Percentiles rank a stretch among this genome's conserved stretches.
These are phyloP conservation scores for Bipolaris oryzae DNA, from an alignment of 2,329 filamentous ascomycete genomes.

Conservation along the genomic window DNA sequence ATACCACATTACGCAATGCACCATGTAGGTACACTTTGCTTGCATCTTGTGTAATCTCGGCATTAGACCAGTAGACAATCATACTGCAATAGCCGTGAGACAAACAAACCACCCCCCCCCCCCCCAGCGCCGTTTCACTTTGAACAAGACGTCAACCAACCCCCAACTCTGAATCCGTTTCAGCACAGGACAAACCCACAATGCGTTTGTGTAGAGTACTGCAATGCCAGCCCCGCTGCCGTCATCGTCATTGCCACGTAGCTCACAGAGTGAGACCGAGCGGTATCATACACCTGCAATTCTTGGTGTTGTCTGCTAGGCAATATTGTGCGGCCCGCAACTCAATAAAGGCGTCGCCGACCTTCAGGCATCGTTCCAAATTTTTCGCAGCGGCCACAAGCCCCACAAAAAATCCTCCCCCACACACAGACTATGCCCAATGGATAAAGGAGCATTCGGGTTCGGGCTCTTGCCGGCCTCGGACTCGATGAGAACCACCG, in stretches of 20 bases:
- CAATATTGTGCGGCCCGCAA: conserved; percentile 5
- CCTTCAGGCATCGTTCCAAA: conserved; percentile 13
- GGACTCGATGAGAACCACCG: background rate
- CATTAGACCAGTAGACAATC: background rate
- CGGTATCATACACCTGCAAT: conserved; percentile 1
- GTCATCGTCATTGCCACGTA: background rate
- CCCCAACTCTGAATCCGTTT: background rate
- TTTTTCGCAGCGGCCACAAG: background rate
- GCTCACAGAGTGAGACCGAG: background rate
- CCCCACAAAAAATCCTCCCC: background rate
- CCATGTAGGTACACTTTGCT: conserved; percentile 1
- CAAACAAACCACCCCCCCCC: no score
- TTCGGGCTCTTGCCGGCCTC: conserved; percentile 5
- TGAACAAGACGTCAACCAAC: background rate
- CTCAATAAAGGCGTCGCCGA: conserved; percentile 11
- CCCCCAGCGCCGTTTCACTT: conserved; percentile 7
- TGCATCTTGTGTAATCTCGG: conserved; percentile 5
- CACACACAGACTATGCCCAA: conserved; percentile 5
- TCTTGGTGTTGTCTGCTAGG: conserved; percentile 7
- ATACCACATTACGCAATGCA: conserved; percentile 7
- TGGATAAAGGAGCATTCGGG: background rate
- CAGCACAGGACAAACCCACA: background rate
- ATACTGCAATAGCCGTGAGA: conserved; percentile 10
- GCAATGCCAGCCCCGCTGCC: background rate
- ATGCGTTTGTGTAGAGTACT: background rate